Evolutionary conservation across 768 basidiomycete species (phyloP).

Genomic region (Tulasnella sp.): DNA sequence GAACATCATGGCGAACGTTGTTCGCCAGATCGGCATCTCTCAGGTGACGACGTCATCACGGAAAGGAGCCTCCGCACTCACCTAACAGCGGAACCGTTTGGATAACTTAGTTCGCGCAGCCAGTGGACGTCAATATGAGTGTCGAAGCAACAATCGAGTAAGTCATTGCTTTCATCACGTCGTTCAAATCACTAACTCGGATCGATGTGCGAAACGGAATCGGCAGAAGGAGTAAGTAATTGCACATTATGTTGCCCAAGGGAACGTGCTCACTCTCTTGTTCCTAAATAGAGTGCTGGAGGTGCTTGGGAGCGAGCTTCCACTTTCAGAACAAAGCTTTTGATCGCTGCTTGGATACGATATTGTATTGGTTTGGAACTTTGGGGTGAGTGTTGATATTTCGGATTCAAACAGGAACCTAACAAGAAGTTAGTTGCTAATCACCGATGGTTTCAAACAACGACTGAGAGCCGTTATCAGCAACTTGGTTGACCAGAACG

Average conservation of each 20-base stretch:
- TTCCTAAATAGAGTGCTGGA: constrained; percentile 17
- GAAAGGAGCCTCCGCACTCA: no score
- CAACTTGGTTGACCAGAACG: no score
- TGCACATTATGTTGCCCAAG: constrained; percentile 9
- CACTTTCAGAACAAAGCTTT: constrained; percentile 18
- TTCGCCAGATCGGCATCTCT: no score
- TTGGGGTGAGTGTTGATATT: no score
- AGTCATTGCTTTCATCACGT: constrained; percentile 5
- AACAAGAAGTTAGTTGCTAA: no score
- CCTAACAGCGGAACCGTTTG: constrained; percentile 13
- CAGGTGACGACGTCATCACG: no score
- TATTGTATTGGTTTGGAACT: constrained; percentile 22
- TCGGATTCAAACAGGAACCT: no score
- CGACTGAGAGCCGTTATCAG: no score
- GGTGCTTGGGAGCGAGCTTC: constrained; percentile 18
- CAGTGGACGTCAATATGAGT: constrained; percentile 14
- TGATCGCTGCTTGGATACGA: constrained; percentile 18
- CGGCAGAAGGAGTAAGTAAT: neutral
- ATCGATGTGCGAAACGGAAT: neutral
- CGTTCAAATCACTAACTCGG: neutral
- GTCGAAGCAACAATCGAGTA: constrained; percentile 19
- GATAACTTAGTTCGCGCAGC: constrained; percentile 16
- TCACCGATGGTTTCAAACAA: no score
- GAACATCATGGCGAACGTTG: neutral
- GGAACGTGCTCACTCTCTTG: constrained; percentile 1